These are phyloP conservation scores for Solanum arcanum DNA, from an alignment of 257 asterid genomes.

Conservation along the genomic window DNA sequence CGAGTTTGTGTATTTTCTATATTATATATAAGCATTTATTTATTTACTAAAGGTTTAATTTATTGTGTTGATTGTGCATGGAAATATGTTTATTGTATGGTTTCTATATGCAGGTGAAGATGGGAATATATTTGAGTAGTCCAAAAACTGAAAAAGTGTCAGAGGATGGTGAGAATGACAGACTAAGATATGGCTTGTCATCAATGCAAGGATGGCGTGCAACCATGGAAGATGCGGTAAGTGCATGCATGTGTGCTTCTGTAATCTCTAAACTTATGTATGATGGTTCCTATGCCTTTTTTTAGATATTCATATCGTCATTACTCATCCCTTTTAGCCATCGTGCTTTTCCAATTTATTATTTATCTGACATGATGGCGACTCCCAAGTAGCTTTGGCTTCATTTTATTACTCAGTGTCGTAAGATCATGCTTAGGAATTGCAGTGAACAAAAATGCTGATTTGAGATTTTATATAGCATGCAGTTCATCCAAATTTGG, in stretches of 20 bases:
- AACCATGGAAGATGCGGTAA: constrained; percentile 95
- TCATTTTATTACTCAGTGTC: background rate
- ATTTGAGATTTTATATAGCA: constrained; percentile 52
- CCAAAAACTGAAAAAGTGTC: constrained; percentile 75
- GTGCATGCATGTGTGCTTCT: constrained; percentile 5
- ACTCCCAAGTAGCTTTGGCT: background rate
- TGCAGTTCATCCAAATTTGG: constrained; percentile 78
- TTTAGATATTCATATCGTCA: background rate
- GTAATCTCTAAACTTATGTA: background rate
- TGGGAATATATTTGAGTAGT: constrained; percentile 89
- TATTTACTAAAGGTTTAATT: background rate
- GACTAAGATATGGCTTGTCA: constrained; percentile 69
- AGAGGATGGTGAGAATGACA: constrained; percentile 71
- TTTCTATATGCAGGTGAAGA: constrained; percentile 32
- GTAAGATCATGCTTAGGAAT: background rate
- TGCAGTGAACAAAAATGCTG: constrained; percentile 5
- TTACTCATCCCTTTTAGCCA: background rate
- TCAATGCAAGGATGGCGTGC: constrained; percentile 99
- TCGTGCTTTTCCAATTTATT: background rate
- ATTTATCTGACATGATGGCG: background rate
- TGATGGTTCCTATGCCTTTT: background rate
- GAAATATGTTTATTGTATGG: background rate
- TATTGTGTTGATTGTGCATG: background rate
- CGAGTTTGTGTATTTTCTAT: background rate
- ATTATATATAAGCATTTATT: background rate